phyloP scores from a whole-genome alignment of 805 yeast genomes.

The Metschnikowia lochheadii region DNA sequence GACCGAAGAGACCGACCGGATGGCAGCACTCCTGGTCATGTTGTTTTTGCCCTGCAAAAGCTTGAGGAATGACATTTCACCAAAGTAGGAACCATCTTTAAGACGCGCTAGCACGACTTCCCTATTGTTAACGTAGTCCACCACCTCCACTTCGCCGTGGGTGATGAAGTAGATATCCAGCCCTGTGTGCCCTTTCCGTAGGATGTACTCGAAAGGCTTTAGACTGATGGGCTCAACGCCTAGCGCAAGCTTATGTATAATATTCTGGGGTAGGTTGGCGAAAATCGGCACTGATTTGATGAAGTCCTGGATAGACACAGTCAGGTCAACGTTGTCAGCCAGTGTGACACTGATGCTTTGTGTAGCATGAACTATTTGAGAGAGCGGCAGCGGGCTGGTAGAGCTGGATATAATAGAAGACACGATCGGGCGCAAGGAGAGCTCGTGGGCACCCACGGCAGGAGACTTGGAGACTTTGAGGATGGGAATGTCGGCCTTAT shows the following conservation, averaged over 20 bases:
- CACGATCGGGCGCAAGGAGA: conserved; percentile 14
- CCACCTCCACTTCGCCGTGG: conserved; percentile 67
- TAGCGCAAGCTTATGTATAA: conserved; percentile 61
- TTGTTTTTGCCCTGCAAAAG: conserved; percentile 33
- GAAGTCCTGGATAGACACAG: conserved; percentile 55
- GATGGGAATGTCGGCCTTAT: conserved; percentile 37
- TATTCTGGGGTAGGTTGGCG: conserved; percentile 50
- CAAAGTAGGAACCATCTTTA: conserved; percentile 63
- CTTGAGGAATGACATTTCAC: conserved; percentile 69
- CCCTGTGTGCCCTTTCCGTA: conserved; percentile 56
- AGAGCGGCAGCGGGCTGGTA: conserved; percentile 19
- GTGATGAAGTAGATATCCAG: conserved; percentile 65
- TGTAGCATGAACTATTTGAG: conserved; percentile 12
- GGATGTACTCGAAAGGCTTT: conserved; percentile 56
- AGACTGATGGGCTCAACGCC: conserved; percentile 54
- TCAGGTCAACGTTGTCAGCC: conserved; percentile 44
- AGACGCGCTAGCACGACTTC: conserved; percentile 54
- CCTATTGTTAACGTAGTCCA: conserved; percentile 29
- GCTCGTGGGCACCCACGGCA: conserved; percentile 9
- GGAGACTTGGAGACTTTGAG: conserved; percentile 18
- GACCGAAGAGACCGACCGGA: conserved; percentile 56
- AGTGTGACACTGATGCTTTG: conserved; percentile 4
- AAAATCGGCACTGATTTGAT: conserved; percentile 57
- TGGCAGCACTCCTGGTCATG: conserved; percentile 53
- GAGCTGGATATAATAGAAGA: conserved; percentile 16